Percentiles rank a stretch among this genome's conserved stretches.
Evolutionary conservation across 345 rosid genomes (phyloP).

Genomic region (Isatis tinctoria): DNA sequence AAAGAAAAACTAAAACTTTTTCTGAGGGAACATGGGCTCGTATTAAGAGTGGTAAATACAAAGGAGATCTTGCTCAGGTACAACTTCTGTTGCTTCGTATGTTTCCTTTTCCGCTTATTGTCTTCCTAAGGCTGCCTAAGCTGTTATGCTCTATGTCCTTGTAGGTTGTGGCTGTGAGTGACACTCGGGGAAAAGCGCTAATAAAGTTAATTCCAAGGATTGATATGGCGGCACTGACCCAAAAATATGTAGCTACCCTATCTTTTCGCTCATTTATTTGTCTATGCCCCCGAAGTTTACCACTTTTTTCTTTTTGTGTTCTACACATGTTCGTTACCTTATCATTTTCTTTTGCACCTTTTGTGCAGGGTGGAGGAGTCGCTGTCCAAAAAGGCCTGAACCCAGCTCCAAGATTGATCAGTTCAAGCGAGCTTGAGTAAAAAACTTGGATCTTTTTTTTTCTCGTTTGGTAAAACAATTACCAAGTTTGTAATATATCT

Average conservation of each 20-base stretch:
- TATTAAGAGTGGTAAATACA: constrained; percentile 83
- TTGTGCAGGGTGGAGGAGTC: constrained; percentile 73
- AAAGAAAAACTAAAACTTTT: constrained; percentile 44
- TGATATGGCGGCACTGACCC: constrained; percentile 71
- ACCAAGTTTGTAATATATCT: constrained; percentile 9
- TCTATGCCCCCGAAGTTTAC: neutral
- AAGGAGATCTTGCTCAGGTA: constrained; percentile 95
- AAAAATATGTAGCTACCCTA: constrained; percentile 57
- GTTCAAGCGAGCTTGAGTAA: constrained; percentile 91
- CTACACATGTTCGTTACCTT: neutral
- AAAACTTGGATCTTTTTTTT: constrained; percentile 16
- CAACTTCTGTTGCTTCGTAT: neutral
- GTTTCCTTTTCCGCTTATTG: neutral
- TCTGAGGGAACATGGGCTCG: constrained; percentile 82
- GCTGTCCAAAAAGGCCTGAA: constrained; percentile 43
- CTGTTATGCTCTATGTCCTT: constrained; percentile 22
- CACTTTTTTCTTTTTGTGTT: neutral
- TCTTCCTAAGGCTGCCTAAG: constrained; percentile 7
- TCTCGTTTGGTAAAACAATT: neutral
- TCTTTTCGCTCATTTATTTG: neutral
- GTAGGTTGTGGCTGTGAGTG: constrained; percentile 79
- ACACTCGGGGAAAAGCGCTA: constrained; percentile 56
- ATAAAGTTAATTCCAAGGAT: constrained; percentile 92
- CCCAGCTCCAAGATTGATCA: constrained; percentile 84
- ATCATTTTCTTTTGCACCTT: constrained; percentile 13